Evolutionary conservation across 2,329 filamentous ascomycete species (phyloP).

Genomic region (Onygenales sp.): DNA sequence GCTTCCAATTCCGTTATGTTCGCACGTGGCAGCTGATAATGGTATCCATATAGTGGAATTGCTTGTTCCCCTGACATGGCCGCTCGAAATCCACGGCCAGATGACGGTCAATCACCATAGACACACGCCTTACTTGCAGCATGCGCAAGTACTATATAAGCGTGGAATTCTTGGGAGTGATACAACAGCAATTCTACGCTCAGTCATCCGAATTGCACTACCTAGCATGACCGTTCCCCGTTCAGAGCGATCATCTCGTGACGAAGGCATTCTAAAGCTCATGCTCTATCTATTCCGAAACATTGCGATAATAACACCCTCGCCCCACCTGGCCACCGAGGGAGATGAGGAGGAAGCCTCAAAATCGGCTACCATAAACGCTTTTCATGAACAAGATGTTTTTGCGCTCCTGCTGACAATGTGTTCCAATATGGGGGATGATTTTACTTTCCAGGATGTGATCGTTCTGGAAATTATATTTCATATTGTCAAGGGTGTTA

Average conservation of each 20-base stretch:
- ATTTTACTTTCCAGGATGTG: conserved; percentile 82
- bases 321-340: conserved; percentile 62
- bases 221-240: conserved; percentile 75
- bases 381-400: conserved; percentile 84
- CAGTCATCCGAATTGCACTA: conserved; percentile 68
- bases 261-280: conserved; percentile 88
- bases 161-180: conserved; percentile 77
- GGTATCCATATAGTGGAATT: conserved; percentile 55
- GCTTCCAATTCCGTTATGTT: not conserved
- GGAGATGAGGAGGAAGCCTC: conserved; percentile 87
- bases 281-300: conserved; percentile 85
- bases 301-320: conserved; percentile 71
- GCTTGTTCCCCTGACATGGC: conserved; percentile 89
- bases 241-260: conserved; percentile 64
- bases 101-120: conserved; percentile 91
- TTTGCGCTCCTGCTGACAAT: conserved; percentile 77
- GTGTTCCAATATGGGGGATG: conserved; percentile 85
- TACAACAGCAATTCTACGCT: conserved; percentile 65
- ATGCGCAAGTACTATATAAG: conserved; percentile 86
- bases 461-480: conserved; percentile 88
- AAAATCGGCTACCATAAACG: conserved; percentile 76
- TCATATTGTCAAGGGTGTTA: conserved; percentile 82
- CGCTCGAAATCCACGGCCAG: conserved; percentile 67
- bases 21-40: not conserved
- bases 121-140: conserved; percentile 79